Base-by-base conservation (phyloP, 2,329 filamentous ascomycete genomes). In the Alternaria arborescens region DNA sequence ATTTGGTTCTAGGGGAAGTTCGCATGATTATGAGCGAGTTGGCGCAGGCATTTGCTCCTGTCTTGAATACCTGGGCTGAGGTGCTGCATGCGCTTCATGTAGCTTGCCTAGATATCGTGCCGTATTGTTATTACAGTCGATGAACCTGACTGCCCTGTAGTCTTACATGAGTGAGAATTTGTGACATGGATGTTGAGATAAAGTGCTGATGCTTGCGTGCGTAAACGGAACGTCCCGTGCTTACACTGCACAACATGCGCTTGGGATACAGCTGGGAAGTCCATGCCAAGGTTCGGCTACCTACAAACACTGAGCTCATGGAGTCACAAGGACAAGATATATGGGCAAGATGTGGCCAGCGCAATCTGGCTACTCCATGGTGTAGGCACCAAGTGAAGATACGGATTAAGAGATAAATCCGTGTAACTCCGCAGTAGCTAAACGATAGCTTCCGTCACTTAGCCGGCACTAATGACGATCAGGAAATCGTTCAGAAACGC, bases 1-100 rank as follows among this genome's bases (percentile, higher is more conserved):
- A 57, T 60, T 60, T 60, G 58, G 44, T 57, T 47, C 20, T 38
- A 42, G 41, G 41, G 34, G 28, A 57, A 34, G 41, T 43, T 30
- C n/a, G 47, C 24, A 60, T 52, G 53, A 28, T 30, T 26, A 36
- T 28, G 34, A 41, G 53, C 36, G 47, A 32, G 53, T 22, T 32
- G 36, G 41, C 28, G n/a, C 46, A 30, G 28, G 58, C 16, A 60
- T 48, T 44, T 51, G 41, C n/a, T 57, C 10, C 34, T 57, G 18
- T 52, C 28, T 60, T 60, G 60, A 42, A 52, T 52, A 41, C 41
- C 32, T 60, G 51, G 60, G 28, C 22, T 30, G 18, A 14, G 36
- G 38, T 16, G 26, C 38, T 20, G 44, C 41, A 40, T 32, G 42
- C 32, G 26, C 18, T 48, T 11, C 18, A 22, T 8, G 34, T 44